Evolutionary conservation across 305 asterid genomes (phyloP).

Genomic region (Rubia tinctorum): DNA sequence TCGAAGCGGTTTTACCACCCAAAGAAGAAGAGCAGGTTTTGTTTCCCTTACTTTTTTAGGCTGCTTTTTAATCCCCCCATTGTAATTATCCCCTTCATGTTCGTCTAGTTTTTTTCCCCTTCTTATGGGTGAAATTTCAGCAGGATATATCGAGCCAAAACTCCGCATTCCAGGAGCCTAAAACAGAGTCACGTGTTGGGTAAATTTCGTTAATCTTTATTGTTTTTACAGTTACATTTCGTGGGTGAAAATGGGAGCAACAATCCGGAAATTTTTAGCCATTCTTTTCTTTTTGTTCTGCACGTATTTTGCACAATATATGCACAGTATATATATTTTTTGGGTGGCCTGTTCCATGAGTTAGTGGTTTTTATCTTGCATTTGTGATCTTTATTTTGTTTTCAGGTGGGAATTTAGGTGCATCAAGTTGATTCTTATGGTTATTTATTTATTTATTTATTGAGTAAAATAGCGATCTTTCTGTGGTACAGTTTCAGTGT

Average conservation of each 20-base stretch:
- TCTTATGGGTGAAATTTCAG: background rate
- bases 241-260: background rate
- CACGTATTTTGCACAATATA: background rate
- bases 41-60: background rate
- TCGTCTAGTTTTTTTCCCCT: background rate
- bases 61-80: background rate
- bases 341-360: background rate
- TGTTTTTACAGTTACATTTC: background rate
- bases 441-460: background rate
- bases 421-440: background rate
- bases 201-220: constrained; percentile 13
- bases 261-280: background rate
- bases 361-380: background rate
- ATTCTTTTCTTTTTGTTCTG: background rate
- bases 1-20: constrained; percentile 23
- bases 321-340: background rate
- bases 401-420: background rate
- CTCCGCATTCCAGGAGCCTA: constrained; percentile 4
- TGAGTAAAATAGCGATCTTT: background rate
- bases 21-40: constrained; percentile 29
- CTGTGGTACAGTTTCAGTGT: background rate
- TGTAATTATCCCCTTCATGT: background rate
- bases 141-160: constrained; percentile 28
- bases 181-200: constrained; percentile 19
- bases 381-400: background rate